These are phyloP conservation scores for Tylopilus intermedius DNA, from an alignment of 768 basidiomycete genomes.

Conservation along the genomic window DNA sequence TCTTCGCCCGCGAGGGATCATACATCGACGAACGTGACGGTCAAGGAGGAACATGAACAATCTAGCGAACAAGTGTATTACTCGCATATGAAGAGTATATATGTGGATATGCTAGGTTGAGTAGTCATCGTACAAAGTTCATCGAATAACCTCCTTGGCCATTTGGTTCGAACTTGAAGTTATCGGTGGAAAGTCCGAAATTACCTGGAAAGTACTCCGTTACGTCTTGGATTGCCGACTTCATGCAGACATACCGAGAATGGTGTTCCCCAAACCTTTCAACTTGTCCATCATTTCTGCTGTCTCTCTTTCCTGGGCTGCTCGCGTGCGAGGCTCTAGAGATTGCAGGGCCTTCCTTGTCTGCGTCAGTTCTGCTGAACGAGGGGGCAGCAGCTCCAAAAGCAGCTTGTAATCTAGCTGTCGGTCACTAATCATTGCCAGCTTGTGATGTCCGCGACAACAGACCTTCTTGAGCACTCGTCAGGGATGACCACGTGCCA, in stretches of 20 bases:
- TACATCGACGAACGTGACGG: conserved; percentile 17
- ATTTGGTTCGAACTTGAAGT: conserved; percentile 94
- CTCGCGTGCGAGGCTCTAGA: conserved; percentile 66
- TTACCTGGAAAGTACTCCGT: conserved; percentile 48
- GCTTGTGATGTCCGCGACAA: not conserved
- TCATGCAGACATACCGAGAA: conserved; percentile 58
- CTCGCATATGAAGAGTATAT: not conserved
- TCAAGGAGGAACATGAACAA: not conserved
- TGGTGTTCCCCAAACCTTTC: conserved; percentile 85
- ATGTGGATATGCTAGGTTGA: not conserved
- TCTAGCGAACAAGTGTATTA: not conserved
- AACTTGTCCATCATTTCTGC: conserved; percentile 89
- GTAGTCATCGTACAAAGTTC: conserved; percentile 61
- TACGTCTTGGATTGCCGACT: not conserved
- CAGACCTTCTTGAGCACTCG: conserved; percentile 79
- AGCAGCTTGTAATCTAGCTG: conserved; percentile 71
- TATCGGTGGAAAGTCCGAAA: conserved; percentile 92
- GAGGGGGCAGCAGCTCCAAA: conserved; percentile 54
- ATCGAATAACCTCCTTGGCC: conserved; percentile 94
- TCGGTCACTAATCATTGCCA: not conserved
- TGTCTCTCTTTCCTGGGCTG: conserved; percentile 80
- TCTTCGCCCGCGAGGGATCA: conserved; percentile 20
- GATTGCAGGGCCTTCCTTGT: conserved; percentile 45
- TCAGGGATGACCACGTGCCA: conserved; percentile 77
- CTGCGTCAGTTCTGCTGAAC: conserved; percentile 46